phyloP scores from a whole-genome alignment of 257 asterid genomes.

The Mentha longifolia region DNA sequence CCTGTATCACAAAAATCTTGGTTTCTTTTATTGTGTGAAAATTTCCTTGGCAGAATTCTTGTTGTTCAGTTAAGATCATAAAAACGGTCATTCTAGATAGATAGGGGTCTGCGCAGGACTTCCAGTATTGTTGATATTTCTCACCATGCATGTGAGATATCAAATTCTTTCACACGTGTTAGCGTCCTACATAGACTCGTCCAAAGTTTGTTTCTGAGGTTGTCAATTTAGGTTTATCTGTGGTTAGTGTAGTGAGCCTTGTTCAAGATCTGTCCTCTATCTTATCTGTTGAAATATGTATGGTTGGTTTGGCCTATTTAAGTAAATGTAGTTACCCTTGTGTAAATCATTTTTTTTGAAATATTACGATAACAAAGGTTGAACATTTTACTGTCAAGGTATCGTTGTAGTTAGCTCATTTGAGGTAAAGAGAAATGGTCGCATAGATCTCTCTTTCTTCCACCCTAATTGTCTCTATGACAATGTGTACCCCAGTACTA shows the following conservation, averaged over 20 bases:
- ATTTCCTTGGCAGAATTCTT: not conserved
- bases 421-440: constrained; percentile 9
- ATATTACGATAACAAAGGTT: not conserved
- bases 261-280: not conserved
- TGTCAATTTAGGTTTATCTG: not conserved
- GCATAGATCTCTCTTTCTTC: not conserved
- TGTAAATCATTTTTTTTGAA: not conserved
- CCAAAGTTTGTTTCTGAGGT: not conserved
- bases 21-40: constrained; percentile 15
- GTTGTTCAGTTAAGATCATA: constrained; percentile 7
- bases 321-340: not conserved
- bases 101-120: not conserved
- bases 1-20: constrained; percentile 1
- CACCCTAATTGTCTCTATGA: not conserved
- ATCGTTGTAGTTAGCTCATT: not conserved
- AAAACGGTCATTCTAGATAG: not conserved
- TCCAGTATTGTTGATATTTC: not conserved
- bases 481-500: not conserved
- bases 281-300: not conserved
- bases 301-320: not conserved
- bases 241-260: not conserved
- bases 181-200: not conserved
- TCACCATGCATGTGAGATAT: not conserved
- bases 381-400: not conserved
- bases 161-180: constrained; percentile 2